These are phyloP conservation scores for Pseudoperonospora humuli DNA, from an alignment of 352 stramenopile genomes.

Conservation along the genomic window DNA sequence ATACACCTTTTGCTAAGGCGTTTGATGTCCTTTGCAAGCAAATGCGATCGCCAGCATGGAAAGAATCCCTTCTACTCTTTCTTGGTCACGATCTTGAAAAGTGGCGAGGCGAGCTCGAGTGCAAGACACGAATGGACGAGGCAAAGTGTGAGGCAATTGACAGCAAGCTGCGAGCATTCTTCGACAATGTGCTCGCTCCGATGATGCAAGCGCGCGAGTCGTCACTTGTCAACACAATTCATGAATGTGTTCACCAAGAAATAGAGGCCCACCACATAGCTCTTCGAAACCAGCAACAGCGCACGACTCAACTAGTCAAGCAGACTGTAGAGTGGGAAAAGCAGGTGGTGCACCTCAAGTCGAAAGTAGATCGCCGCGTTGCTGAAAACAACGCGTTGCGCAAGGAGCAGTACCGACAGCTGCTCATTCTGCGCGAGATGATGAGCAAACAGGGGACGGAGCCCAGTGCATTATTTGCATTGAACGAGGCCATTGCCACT, in stretches of 20 bases:
- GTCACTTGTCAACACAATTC: conserved; percentile 55
- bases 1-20: too few relatives aligned
- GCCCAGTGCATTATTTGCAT: conserved; percentile 39
- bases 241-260: conserved; percentile 44
- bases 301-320: conserved; percentile 10
- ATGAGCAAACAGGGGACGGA: too few relatives aligned
- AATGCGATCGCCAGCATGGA: conserved; percentile 10
- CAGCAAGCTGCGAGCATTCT: conserved; percentile 34
- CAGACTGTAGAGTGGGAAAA: conserved; percentile 29
- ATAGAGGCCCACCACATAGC: conserved; percentile 19
- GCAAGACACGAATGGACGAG: conserved; percentile 16
- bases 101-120: conserved; percentile 13
- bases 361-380: conserved; percentile 53
- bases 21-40: conserved; percentile 9
- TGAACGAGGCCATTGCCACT: conserved; percentile 56
- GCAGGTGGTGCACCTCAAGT: conserved; percentile 31
- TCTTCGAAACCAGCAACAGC: conserved; percentile 12
- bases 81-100: conserved; percentile 16
- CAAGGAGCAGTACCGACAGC: conserved; percentile 62
- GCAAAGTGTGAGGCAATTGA: conserved; percentile 17
- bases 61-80: conserved; percentile 9
- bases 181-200: conserved; percentile 28
- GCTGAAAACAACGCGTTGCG: conserved; percentile 59
- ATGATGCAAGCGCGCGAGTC: conserved; percentile 56
- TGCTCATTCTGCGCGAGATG: too few relatives aligned